These are phyloP conservation scores for Leptodermis oblonga DNA, from an alignment of 257 asterid genomes.

Conservation along the genomic window DNA sequence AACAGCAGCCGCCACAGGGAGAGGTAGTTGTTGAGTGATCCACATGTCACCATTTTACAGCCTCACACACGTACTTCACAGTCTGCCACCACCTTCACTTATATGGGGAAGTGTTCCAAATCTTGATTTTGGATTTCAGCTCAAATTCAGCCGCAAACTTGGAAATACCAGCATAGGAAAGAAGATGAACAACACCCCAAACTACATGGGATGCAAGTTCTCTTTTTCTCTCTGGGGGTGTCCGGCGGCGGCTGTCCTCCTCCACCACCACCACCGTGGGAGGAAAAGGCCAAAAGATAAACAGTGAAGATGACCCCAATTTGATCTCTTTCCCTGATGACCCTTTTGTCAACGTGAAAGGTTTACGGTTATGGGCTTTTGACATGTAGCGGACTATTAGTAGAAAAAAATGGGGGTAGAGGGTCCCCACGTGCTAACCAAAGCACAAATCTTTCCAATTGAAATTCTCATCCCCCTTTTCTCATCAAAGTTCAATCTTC, in stretches of 20 bases:
- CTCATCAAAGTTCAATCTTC: constrained; percentile 20
- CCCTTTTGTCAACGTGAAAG: constrained; percentile 34
- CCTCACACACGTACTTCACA: constrained; percentile 14
- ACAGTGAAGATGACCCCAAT: constrained; percentile 22
- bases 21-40: constrained; percentile 4
- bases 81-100: constrained; percentile 23
- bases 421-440: constrained; percentile 35
- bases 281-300: constrained; percentile 22
- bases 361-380: constrained; percentile 36
- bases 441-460: constrained; percentile 37
- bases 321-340: constrained; percentile 23
- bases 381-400: constrained; percentile 43
- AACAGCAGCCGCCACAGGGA: not conserved
- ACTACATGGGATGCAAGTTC: no score
- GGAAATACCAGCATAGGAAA: no score
- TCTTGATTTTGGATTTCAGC: constrained; percentile 17
- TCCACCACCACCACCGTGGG: not conserved
- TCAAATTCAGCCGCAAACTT: not conserved
- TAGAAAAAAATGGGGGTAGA: constrained; percentile 25
- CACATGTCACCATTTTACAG: constrained; percentile 27
- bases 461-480: constrained; percentile 14
- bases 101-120: constrained; percentile 12
- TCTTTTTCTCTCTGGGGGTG: no score
- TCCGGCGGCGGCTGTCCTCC: not conserved
- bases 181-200: no score